Evolutionary conservation across 2,329 filamentous ascomycete genomes (phyloP).

Genomic region (Lecanoromycetidae sp.): DNA sequence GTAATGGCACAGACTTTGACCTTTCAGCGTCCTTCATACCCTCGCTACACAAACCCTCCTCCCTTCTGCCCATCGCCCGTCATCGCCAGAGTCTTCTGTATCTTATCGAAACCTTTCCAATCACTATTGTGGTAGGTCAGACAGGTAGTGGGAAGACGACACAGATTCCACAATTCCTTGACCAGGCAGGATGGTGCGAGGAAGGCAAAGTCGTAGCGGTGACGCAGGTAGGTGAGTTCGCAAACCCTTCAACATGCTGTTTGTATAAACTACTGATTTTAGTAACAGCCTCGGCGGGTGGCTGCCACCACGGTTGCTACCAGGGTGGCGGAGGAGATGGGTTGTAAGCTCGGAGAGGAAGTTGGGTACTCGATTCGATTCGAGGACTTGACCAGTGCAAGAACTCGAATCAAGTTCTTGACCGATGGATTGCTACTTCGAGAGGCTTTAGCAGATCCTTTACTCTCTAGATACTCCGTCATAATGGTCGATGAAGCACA

Average conservation of each 20-base stretch:
- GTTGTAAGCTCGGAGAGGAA: slow-evolving; percentile 75
- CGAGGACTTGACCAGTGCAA: slow-evolving; percentile 77
- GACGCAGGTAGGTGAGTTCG: slow-evolving; percentile 59
- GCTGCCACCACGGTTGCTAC: slow-evolving; percentile 82
- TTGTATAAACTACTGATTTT: background rate
- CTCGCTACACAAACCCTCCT: slow-evolving; percentile 71
- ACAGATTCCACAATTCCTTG: slow-evolving; percentile 83
- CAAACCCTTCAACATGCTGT: background rate
- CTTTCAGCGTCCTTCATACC: slow-evolving; percentile 50
- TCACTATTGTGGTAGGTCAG: slow-evolving; percentile 84
- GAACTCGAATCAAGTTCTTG: slow-evolving; percentile 84
- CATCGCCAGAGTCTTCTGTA: slow-evolving; percentile 72
- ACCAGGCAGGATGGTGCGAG: slow-evolving; percentile 77
- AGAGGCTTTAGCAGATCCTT: slow-evolving; percentile 84
- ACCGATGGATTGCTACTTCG: slow-evolving; percentile 85
- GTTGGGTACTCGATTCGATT: slow-evolving; percentile 87
- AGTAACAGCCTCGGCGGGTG: slow-evolving; percentile 64
- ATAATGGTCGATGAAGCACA: slow-evolving; percentile 98
- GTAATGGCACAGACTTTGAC: slow-evolving; percentile 28
- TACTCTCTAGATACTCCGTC: slow-evolving; percentile 81
- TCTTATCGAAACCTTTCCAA: slow-evolving; percentile 67
- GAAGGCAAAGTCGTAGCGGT: slow-evolving; percentile 74
- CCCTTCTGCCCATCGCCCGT: slow-evolving; percentile 74
- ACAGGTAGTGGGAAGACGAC: slow-evolving; percentile 91
- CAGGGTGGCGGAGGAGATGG: slow-evolving; percentile 79